These are phyloP conservation scores for Puccinia triticina DNA, from an alignment of 1,284 basidiomycete genomes.

Conservation along the genomic window DNA sequence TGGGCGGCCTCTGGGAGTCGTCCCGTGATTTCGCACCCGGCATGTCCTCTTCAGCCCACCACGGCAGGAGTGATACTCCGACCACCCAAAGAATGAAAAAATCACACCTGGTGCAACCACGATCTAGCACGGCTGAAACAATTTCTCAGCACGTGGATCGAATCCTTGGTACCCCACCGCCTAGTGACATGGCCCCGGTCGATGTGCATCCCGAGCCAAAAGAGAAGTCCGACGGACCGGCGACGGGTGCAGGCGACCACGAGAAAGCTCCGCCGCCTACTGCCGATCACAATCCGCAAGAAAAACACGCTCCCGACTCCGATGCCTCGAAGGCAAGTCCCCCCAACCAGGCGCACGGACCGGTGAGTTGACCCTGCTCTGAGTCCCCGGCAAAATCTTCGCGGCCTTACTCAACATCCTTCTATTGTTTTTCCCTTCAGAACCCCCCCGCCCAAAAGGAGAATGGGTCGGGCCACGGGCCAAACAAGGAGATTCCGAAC, in stretches of 20 bases:
- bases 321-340: background rate
- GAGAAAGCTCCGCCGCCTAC: background rate
- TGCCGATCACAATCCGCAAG: background rate
- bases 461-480: background rate
- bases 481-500: background rate
- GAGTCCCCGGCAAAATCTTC: background rate
- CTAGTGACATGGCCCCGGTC: background rate
- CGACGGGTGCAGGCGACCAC: background rate
- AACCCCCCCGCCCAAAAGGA: background rate
- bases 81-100: background rate
- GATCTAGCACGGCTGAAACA: background rate
- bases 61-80: background rate
- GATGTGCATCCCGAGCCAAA: background rate
- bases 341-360: background rate
- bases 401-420: background rate
- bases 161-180: background rate
- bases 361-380: background rate
- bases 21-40: background rate
- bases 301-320: background rate
- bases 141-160: background rate
- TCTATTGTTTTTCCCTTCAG: background rate
- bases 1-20: constrained; percentile 7
- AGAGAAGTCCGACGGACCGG: background rate
- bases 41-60: background rate
- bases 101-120: background rate